Percentiles rank a stretch among this genome's conserved stretches.
phyloP scores from a whole-genome alignment of 2,329 filamentous ascomycete species.

The Didymella exigua region DNA sequence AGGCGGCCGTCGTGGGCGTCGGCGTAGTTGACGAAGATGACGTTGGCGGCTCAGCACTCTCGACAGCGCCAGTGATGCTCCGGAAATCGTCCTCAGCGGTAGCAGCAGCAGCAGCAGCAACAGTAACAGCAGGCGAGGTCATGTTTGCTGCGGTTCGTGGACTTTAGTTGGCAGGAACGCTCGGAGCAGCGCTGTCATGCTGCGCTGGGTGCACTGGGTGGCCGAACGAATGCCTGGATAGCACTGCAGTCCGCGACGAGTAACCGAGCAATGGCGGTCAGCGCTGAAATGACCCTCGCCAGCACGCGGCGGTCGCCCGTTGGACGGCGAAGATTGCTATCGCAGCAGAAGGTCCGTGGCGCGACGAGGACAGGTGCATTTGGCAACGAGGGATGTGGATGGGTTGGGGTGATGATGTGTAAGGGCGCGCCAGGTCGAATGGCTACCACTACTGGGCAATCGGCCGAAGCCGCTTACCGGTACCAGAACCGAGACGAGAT shows the following conservation, averaged over 20 bases:
- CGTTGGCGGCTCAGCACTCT: slow-evolving; percentile 47
- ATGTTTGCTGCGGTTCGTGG: slow-evolving; percentile 39
- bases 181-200: slow-evolving; percentile 36
- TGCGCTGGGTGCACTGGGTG: slow-evolving; percentile 28
- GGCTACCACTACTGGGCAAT: too few relatives aligned
- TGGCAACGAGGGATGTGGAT: slow-evolving; percentile 25
- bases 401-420: slow-evolving; percentile 8
- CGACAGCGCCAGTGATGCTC: slow-evolving; percentile 44
- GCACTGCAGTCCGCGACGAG: slow-evolving; percentile 30
- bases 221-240: slow-evolving; percentile 27
- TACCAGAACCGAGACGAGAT: slow-evolving; percentile 19
- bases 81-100: slow-evolving; percentile 38
- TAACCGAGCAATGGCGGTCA: slow-evolving; percentile 34
- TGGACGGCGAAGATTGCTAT: slow-evolving; percentile 36
- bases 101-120: slow-evolving; percentile 8
- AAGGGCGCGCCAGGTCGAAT: slow-evolving; percentile 12
- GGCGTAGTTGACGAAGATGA: slow-evolving; percentile 22
- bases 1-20: slow-evolving; percentile 18
- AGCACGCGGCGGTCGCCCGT: slow-evolving; percentile 40
- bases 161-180: slow-evolving; percentile 29
- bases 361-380: slow-evolving; percentile 31
- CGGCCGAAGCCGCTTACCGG: slow-evolving; percentile 18
- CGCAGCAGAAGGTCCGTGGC: slow-evolving; percentile 29
- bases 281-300: slow-evolving; percentile 23
- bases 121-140: slow-evolving; percentile 18